A percentile compares a stretch with the other conserved stretches of the same genome.
These are phyloP conservation scores for Melampsora americana DNA, from an alignment of 1,284 basidiomycete species.

Conservation along the genomic window DNA sequence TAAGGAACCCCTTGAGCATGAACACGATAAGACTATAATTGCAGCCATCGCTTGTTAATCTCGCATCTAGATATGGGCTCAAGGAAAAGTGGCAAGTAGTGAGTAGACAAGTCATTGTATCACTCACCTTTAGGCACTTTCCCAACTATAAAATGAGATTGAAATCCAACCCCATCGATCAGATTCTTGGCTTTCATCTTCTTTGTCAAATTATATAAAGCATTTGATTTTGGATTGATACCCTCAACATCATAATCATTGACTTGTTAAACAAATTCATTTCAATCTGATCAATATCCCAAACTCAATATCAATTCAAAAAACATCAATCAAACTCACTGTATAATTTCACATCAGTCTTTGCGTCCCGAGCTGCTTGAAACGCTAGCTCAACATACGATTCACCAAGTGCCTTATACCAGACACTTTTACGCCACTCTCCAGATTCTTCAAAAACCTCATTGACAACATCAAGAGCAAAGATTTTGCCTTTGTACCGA, in stretches of 20 bases:
- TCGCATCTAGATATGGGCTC: background rate
- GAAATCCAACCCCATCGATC: background rate
- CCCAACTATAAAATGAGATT: background rate
- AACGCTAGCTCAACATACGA: background rate
- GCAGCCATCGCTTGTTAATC: too few species aligned
- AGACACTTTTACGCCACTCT: background rate
- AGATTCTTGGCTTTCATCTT: background rate
- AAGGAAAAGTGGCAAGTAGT: background rate
- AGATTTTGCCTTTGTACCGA: background rate
- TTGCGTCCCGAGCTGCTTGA: background rate
- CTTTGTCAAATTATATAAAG: background rate
- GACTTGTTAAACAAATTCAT: too few species aligned
- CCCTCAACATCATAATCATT: background rate
- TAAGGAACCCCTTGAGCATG: too few species aligned
- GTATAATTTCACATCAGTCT: background rate
- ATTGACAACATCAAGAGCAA: background rate
- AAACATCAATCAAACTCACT: background rate
- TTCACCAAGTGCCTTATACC: background rate
- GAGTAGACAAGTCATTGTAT: background rate
- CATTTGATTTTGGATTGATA: constrained; percentile 2
- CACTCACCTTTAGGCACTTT: background rate
- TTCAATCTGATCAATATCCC: background rate
- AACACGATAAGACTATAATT: too few species aligned
- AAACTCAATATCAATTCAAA: too few species aligned
- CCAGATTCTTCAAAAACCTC: background rate